Evolutionary conservation across 352 stramenopile species (phyloP).

Genomic region (Pythium periplocum): DNA sequence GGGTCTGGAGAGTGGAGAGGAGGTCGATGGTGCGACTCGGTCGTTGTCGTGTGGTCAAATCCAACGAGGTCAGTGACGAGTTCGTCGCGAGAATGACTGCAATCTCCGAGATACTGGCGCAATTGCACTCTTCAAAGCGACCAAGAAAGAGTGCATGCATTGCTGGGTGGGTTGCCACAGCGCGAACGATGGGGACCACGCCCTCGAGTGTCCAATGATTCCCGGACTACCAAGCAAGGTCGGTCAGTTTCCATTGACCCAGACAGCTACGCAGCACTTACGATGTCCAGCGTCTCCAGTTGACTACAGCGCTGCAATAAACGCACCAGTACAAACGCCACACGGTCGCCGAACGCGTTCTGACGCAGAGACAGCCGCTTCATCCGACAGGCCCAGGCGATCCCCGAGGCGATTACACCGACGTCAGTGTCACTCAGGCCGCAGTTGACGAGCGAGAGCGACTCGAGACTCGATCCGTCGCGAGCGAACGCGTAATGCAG

Average conservation of each 20-base stretch:
- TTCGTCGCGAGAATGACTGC: no score
- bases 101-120: no score
- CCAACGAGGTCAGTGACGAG: no score
- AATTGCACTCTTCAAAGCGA: conserved; percentile 10
- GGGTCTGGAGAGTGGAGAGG: no score
- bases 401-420: conserved; percentile 33
- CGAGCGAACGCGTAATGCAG: conserved; percentile 32
- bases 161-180: conserved; percentile 13
- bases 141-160: conserved; percentile 28
- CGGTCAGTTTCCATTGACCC: conserved; percentile 1
- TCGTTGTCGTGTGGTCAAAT: no score
- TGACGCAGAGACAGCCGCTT: conserved; percentile 28
- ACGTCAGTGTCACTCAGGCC: conserved; percentile 26
- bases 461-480: conserved; percentile 18
- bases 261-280: conserved; percentile 12
- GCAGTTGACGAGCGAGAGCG: conserved; percentile 32
- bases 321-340: conserved; percentile 18
- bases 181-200: conserved; percentile 16
- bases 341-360: conserved; percentile 29
- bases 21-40: no score
- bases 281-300: conserved; percentile 32
- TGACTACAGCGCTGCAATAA: conserved; percentile 30
- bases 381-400: conserved; percentile 30
- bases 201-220: conserved; percentile 27
- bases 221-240: conserved; percentile 16